Conservation (phyloP, 1,284 basidiomycete genomes). For the Boletus sp. region DNA sequence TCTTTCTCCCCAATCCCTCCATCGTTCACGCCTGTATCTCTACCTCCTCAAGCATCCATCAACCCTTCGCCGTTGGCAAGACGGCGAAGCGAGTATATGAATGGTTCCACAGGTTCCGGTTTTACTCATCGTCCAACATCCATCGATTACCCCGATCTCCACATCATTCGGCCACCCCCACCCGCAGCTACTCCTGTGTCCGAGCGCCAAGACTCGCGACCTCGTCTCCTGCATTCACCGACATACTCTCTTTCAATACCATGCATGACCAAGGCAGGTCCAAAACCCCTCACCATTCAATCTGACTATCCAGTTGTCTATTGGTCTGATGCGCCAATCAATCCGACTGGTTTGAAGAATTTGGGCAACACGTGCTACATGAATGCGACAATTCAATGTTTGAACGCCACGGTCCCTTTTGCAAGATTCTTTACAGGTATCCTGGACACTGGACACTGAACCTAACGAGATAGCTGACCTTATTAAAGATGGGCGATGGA, state of each 20-base stretch:
- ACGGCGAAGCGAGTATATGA: constrained; percentile 74
- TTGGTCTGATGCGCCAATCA: constrained; percentile 77
- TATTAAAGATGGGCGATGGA: constrained; percentile 77
- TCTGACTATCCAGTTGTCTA: constrained; percentile 75
- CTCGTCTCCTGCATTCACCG: constrained; percentile 38
- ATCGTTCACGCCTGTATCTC: constrained; percentile 42
- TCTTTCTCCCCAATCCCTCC: constrained; percentile 27
- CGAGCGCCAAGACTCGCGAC: constrained; percentile 68
- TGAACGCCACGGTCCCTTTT: constrained; percentile 89
- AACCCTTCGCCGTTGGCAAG: constrained; percentile 66
- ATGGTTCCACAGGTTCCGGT: constrained; percentile 67
- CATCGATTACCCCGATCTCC: constrained; percentile 80
- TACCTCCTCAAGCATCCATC: constrained; percentile 77
- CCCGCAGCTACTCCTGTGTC: constrained; percentile 61
- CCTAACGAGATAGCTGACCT: constrained; percentile 4
- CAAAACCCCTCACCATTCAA: constrained; percentile 55
- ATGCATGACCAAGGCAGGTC: constrained; percentile 22
- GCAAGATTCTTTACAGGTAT: constrained; percentile 84
- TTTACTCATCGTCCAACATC: constrained; percentile 41
- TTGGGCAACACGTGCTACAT: constrained; percentile 99
- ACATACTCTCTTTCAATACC: constrained; percentile 30
- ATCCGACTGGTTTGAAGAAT: constrained; percentile 89
- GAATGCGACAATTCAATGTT: constrained; percentile 96
- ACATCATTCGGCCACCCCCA: constrained; percentile 73
- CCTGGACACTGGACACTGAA: background rate